Evolutionary conservation across 2,329 filamentous ascomycete genomes (phyloP).

Genomic region (Aspergillus fischeri): DNA sequence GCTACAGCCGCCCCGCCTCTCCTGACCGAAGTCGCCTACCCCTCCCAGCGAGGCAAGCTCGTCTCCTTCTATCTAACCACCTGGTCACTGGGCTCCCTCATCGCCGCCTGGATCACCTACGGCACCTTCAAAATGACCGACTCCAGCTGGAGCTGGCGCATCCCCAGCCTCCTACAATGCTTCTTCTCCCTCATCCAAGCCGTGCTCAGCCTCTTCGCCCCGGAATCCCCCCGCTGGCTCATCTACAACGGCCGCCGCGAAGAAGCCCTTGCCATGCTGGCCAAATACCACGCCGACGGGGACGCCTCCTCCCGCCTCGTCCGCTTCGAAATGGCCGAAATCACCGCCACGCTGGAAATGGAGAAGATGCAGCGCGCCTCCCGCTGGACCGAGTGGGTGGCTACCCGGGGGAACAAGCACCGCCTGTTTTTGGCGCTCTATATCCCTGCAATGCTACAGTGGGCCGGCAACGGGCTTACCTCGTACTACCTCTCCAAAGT

Average conservation of each 20-base stretch:
- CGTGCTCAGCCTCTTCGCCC: background rate
- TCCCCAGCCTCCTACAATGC: slow-evolving; percentile 29
- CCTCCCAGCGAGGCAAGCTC: slow-evolving; percentile 20
- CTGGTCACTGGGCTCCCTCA: slow-evolving; percentile 22
- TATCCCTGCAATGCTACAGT: slow-evolving; percentile 6
- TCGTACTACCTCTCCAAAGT: slow-evolving; percentile 35
- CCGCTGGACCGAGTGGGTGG: slow-evolving; percentile 10
- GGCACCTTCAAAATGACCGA: slow-evolving; percentile 25
- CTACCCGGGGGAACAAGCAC: slow-evolving; percentile 9
- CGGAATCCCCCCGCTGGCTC: background rate
- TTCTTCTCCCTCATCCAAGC: background rate
- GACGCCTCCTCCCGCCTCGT: slow-evolving; percentile 9
- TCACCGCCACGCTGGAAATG: slow-evolving; percentile 18
- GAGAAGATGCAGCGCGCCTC: slow-evolving; percentile 15
- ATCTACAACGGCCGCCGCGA: background rate
- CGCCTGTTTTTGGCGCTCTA: slow-evolving; percentile 12
- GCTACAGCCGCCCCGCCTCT: slow-evolving; percentile 19
- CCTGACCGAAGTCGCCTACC: slow-evolving; percentile 22
- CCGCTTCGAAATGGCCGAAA: slow-evolving; percentile 24
- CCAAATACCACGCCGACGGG: background rate
- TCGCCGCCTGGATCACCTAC: slow-evolving; percentile 25
- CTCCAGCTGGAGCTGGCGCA: slow-evolving; percentile 41
- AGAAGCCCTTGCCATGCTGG: background rate
- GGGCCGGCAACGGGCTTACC: background rate
- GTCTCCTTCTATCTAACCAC: slow-evolving; percentile 14